phyloP scores from a whole-genome alignment of 2,329 filamentous ascomycete species.

The Purpureocillium lavendulum region DNA sequence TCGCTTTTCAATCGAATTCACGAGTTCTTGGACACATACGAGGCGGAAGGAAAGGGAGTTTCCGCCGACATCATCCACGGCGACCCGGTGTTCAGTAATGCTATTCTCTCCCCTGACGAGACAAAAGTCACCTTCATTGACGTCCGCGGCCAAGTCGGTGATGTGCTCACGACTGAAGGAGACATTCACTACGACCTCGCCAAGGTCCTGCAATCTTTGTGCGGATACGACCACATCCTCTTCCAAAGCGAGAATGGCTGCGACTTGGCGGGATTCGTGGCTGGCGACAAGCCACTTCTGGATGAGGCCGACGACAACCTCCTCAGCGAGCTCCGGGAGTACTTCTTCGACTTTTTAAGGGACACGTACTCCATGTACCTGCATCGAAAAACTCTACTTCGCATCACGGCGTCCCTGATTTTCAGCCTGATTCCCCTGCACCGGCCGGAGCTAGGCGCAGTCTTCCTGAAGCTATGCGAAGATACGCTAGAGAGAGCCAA shows the following conservation, averaged over 20 bases:
- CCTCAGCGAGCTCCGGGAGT: slow-evolving; percentile 11
- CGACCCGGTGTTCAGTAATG: slow-evolving; percentile 21
- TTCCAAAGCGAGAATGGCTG: slow-evolving; percentile 14
- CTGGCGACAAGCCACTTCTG: slow-evolving; percentile 11
- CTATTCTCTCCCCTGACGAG: slow-evolving; percentile 17
- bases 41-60: slow-evolving; percentile 17
- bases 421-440: slow-evolving; percentile 21
- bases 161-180: slow-evolving; percentile 16
- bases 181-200: slow-evolving; percentile 21
- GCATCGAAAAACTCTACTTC: slow-evolving; percentile 19
- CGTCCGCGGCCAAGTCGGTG: slow-evolving; percentile 18
- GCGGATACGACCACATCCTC: slow-evolving; percentile 20
- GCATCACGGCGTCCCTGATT: slow-evolving; percentile 19
- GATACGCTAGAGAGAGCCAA: slow-evolving; percentile 16
- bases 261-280: slow-evolving; percentile 4
- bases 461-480: slow-evolving; percentile 17
- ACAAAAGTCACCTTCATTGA: slow-evolving; percentile 19
- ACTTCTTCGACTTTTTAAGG: slow-evolving; percentile 18
- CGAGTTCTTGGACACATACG: slow-evolving; percentile 19
- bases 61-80: slow-evolving; percentile 18
- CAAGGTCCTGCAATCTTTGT: slow-evolving; percentile 20
- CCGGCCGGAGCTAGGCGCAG: slow-evolving; percentile 13
- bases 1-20: slow-evolving; percentile 15
- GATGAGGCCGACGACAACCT: slow-evolving; percentile 15
- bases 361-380: slow-evolving; percentile 15